These are phyloP conservation scores for Nothomitra cinnamomea DNA, from an alignment of 2,329 filamentous ascomycete species.

Conservation along the genomic window DNA sequence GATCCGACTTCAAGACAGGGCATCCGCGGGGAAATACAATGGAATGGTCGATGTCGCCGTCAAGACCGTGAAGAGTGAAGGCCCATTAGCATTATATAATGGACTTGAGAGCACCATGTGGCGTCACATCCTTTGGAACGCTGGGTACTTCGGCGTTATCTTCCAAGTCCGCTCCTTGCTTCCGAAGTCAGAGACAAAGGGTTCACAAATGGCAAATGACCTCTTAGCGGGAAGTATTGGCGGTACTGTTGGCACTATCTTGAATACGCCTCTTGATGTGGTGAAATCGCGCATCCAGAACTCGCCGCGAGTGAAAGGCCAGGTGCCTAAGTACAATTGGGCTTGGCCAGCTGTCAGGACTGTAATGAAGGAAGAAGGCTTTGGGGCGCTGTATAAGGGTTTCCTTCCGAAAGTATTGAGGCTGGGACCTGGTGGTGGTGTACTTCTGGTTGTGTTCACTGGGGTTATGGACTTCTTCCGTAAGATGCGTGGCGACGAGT, in stretches of 20 bases:
- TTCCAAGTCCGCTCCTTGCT: conserved; percentile 84
- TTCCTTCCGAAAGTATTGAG: conserved; percentile 89
- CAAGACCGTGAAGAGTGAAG: conserved; percentile 74
- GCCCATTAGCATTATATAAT: conserved; percentile 80
- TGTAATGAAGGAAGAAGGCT: conserved; percentile 86
- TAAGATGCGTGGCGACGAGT: conserved; percentile 34
- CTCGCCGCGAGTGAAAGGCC: conserved; percentile 64
- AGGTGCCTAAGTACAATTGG: conserved; percentile 94
- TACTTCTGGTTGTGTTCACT: conserved; percentile 74
- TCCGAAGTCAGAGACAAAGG: conserved; percentile 66
- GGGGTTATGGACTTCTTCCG: conserved; percentile 87
- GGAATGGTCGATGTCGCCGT: conserved; percentile 64
- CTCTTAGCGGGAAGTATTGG: conserved; percentile 73
- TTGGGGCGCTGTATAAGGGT: conserved; percentile 86
- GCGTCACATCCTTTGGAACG: conserved; percentile 89
- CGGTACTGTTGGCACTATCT: conserved; percentile 74
- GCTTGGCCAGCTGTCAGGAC: conserved; percentile 75
- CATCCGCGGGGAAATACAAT: conserved; percentile 73
- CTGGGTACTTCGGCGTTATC: conserved; percentile 95
- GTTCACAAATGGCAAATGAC: conserved; percentile 69
- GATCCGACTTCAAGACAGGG: conserved; percentile 92
- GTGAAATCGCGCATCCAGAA: conserved; percentile 99
- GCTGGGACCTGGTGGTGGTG: conserved; percentile 41
- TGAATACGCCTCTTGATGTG: conserved; percentile 94
- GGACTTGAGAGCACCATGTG: conserved; percentile 93